Evolutionary conservation across 1,284 basidiomycete species (phyloP).

Genomic region (Sparassis latifolia): DNA sequence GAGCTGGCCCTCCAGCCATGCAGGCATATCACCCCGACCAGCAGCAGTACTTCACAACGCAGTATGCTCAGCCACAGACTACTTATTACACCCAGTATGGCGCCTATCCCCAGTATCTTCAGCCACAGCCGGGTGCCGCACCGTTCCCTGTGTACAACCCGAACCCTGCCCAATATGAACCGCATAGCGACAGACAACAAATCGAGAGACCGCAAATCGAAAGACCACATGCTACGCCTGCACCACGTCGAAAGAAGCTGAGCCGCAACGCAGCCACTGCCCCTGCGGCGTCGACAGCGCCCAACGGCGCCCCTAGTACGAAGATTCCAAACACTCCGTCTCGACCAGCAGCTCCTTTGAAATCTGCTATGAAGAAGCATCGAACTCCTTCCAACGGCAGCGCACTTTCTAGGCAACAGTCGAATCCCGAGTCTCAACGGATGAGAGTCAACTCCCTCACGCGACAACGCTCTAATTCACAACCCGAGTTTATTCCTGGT

Average conservation of each 20-base stretch:
- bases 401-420: conserved; percentile 14
- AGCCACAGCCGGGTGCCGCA: conserved; percentile 6
- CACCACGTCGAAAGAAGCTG: conserved; percentile 8
- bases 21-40: conserved; percentile 18
- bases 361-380: conserved; percentile 54
- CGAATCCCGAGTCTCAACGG: conserved; percentile 13
- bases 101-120: conserved; percentile 12
- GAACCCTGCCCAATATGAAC: no score
- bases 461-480: conserved; percentile 19
- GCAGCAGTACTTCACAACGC: conserved; percentile 15
- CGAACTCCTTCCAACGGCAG: conserved; percentile 13
- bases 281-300: conserved; percentile 12
- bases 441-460: conserved; percentile 23
- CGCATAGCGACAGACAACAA: no score
- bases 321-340: no score
- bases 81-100: conserved; percentile 15
- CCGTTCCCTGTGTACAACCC: conserved; percentile 8
- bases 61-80: conserved; percentile 11
- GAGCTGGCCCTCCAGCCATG: conserved; percentile 11
- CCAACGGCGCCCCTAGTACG: conserved; percentile 2
- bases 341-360: conserved; percentile 29
- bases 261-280: conserved; percentile 15
- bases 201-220: no score
- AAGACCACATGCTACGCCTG: conserved; percentile 7
- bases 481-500: conserved; percentile 21